Conservation (phyloP, 116 monocot genomes). For the Trichopus zeylanicus region DNA sequence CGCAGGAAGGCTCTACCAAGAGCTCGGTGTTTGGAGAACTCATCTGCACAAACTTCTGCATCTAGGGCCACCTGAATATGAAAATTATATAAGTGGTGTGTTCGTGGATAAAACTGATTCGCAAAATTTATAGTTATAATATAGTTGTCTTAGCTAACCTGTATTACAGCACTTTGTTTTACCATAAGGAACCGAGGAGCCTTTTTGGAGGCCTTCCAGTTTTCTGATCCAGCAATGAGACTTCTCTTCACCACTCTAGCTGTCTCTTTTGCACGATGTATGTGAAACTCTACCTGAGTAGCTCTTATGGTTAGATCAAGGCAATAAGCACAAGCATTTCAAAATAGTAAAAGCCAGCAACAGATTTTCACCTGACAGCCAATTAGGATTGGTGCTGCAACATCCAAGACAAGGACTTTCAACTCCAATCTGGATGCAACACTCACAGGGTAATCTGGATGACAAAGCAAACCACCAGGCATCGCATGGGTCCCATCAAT, state of each 20-base stretch:
- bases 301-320: neutral
- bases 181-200: constrained; percentile 56
- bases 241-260: constrained; percentile 57
- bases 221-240: constrained; percentile 64
- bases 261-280: constrained; percentile 64
- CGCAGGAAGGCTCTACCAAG: constrained; percentile 83
- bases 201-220: constrained; percentile 51
- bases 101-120: neutral
- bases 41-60: constrained; percentile 68
- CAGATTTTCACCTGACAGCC: constrained; percentile 58
- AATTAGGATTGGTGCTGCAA: constrained; percentile 51
- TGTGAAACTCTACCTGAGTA: constrained; percentile 70
- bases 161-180: constrained; percentile 77
- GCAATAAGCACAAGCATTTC: neutral
- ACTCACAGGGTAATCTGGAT: constrained; percentile 74
- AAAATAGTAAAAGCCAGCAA: neutral
- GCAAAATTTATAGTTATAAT: neutral
- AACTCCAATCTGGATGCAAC: constrained; percentile 67
- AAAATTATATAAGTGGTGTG: neutral
- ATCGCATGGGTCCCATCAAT: constrained; percentile 35
- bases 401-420: constrained; percentile 60
- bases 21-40: constrained; percentile 60
- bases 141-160: constrained; percentile 22
- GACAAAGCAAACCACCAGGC: constrained; percentile 66
- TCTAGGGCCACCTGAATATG: constrained; percentile 54